Percentiles rank a stretch among this genome's conserved stretches.
phyloP scores from a whole-genome alignment of 2,329 filamentous ascomycete species.

The Cytospora leucostoma region DNA sequence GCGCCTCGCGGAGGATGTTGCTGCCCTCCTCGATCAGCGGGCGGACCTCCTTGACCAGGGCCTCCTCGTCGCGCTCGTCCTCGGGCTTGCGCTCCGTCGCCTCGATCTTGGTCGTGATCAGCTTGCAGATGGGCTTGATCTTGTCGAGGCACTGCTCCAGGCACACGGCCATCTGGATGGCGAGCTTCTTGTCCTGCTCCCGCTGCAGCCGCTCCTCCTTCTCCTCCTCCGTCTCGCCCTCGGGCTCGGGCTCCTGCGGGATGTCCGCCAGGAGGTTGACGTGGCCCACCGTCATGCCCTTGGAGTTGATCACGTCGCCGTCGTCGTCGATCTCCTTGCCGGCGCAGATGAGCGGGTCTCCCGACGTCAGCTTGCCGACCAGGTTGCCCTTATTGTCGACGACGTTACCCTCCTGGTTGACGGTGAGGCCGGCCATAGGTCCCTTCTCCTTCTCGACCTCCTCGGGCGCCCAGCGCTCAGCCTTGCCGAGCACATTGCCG shows the following conservation, averaged over 20 bases:
- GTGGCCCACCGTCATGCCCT: slow-evolving; percentile 67
- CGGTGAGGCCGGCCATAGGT: slow-evolving; percentile 54
- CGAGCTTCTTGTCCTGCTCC: slow-evolving; percentile 73
- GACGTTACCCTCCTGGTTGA: slow-evolving; percentile 62
- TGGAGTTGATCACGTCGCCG: slow-evolving; percentile 70
- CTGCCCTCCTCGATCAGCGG: slow-evolving; percentile 86
- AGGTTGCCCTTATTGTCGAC: slow-evolving; percentile 60
- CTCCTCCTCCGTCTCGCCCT: slow-evolving; percentile 60
- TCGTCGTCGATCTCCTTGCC: slow-evolving; percentile 72
- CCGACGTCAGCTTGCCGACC: slow-evolving; percentile 68
- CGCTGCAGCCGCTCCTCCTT: slow-evolving; percentile 57
- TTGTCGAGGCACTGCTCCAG: slow-evolving; percentile 80
- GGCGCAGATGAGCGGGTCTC: slow-evolving; percentile 63
- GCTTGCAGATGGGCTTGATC: slow-evolving; percentile 80
- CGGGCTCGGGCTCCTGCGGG: slow-evolving; percentile 44
- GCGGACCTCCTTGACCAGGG: slow-evolving; percentile 81
- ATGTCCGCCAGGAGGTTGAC: slow-evolving; percentile 66
- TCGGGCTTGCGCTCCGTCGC: slow-evolving; percentile 76
- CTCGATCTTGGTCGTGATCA: slow-evolving; percentile 84
- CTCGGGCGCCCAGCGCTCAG: slow-evolving; percentile 56
- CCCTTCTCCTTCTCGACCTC: slow-evolving; percentile 55
- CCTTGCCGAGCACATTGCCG: slow-evolving; percentile 58
- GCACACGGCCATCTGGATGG: slow-evolving; percentile 70
- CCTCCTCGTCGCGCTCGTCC: slow-evolving; percentile 87
- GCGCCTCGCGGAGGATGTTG: slow-evolving; percentile 80